Percentiles rank a stretch among this genome's conserved stretches.
phyloP scores from a whole-genome alignment of 345 rosid genomes.

The Capsella bursapastoris region DNA sequence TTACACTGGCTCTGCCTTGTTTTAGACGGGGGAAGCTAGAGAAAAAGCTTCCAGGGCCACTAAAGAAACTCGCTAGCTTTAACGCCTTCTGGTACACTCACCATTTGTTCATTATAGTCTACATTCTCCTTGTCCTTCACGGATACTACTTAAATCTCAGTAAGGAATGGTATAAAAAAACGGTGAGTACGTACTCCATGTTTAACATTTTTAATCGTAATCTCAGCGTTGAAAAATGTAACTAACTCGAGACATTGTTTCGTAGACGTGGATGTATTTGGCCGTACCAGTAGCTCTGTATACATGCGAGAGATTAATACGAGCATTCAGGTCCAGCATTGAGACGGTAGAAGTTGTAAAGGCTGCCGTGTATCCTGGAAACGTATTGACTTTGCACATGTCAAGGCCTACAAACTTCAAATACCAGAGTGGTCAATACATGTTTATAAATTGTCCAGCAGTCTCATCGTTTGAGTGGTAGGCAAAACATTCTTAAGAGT shows the following conservation, averaged over 20 bases:
- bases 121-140: slow-evolving; percentile 61
- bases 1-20: slow-evolving; percentile 70
- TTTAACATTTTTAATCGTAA: neutral
- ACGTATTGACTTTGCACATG: slow-evolving; percentile 72
- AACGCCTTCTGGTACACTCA: slow-evolving; percentile 86
- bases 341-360: slow-evolving; percentile 55
- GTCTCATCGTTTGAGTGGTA: slow-evolving; percentile 87
- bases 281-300: slow-evolving; percentile 61
- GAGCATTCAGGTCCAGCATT: slow-evolving; percentile 73
- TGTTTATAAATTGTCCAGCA: slow-evolving; percentile 76
- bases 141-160: slow-evolving; percentile 61
- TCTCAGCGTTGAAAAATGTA: neutral
- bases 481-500: neutral
- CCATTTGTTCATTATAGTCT: slow-evolving; percentile 70
- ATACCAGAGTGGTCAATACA: slow-evolving; percentile 92
- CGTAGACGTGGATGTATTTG: slow-evolving; percentile 80
- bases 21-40: slow-evolving; percentile 59
- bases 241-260: slow-evolving; percentile 2
- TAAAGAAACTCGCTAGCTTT: slow-evolving; percentile 70
- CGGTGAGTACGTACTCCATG: slow-evolving; percentile 46
- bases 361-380: slow-evolving; percentile 70
- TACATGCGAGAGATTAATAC: slow-evolving; percentile 55
- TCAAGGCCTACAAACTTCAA: slow-evolving; percentile 77
- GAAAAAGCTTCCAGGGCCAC: slow-evolving; percentile 48
- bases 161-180: slow-evolving; percentile 66